A percentile compares a stretch with the other conserved stretches of the same genome.
Conservation (phyloP, 805 yeast species). For the Suhomyces prunicola region DNA sequence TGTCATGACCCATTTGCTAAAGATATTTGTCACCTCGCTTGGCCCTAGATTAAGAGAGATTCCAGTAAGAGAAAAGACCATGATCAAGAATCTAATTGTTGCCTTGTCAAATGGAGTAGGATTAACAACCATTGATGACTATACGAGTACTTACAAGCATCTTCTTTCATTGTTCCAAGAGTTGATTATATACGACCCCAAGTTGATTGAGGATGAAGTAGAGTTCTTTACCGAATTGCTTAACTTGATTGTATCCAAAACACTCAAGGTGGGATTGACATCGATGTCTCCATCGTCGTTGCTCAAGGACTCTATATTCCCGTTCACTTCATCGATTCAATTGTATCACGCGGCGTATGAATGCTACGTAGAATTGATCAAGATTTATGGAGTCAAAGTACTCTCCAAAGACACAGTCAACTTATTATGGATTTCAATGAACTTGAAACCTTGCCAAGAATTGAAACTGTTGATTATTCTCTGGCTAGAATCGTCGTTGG, state of each 20-base stretch:
- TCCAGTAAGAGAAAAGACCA: slow-evolving; percentile 14
- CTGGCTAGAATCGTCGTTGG: slow-evolving; percentile 57
- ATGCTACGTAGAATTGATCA: slow-evolving; percentile 57
- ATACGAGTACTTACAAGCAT: slow-evolving; percentile 19
- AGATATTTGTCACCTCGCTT: slow-evolving; percentile 29
- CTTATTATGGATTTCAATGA: slow-evolving; percentile 58
- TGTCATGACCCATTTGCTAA: slow-evolving; percentile 22
- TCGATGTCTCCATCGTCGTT: slow-evolving; percentile 37
- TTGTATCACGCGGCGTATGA: slow-evolving; percentile 46
- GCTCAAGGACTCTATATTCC: slow-evolving; percentile 40
- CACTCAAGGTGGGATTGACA: slow-evolving; percentile 34
- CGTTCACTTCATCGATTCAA: slow-evolving; percentile 41
- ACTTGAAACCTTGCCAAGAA: slow-evolving; percentile 44
- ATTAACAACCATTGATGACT: slow-evolving; percentile 23
- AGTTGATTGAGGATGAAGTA: slow-evolving; percentile 31
- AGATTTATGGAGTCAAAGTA: slow-evolving; percentile 44
- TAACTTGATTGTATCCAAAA: slow-evolving; percentile 29
- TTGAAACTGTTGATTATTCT: slow-evolving; percentile 46
- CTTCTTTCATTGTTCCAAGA: slow-evolving; percentile 33
- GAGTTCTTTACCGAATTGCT: slow-evolving; percentile 26
- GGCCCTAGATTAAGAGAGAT: slow-evolving; percentile 37
- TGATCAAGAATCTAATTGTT: slow-evolving; percentile 26
- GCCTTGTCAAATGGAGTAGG: slow-evolving; percentile 34
- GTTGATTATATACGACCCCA: slow-evolving; percentile 36
- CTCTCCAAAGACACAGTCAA: slow-evolving; percentile 47